Evolutionary conservation across 495 filamentous ascomycete genomes (phyloP), one percentile per base, ranked within the genome.

Genomic region (Cryomyces minteri): DNA sequence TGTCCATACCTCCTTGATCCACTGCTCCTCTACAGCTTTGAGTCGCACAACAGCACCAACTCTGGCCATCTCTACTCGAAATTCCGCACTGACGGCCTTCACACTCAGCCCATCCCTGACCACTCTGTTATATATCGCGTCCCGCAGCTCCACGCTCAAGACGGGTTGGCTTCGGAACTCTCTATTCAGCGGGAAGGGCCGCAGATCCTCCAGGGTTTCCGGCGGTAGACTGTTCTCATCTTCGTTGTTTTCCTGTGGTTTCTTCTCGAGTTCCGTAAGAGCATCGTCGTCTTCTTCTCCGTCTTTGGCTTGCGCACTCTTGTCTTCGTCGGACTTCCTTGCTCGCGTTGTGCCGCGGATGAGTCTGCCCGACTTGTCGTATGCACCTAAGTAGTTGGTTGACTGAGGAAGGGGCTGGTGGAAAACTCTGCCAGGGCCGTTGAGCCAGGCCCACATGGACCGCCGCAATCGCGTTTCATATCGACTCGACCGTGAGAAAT

Each of bases 41-140:
- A 98, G 65, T 48, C 90, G 66, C 14, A 94, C 80, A 30, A 95
- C 82, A 29, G 90, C 90, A 6, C 75, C 92, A 18, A 98, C 82
- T 44, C 90, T 72, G 51, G 80, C 72, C 67, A 96, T 81, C 49
- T 88, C 85, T 7, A 98, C 80, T 11, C 73, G 72, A 42, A 82
- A 65, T 48, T 80, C 69, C 2, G 77, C 82, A 66, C 84, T 90
- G 32, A 93, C 85, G 43, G 69, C 71, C 49, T 83, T 77, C 40
- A 96, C 66, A 48, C 77, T 78, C 60, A 76, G 65, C 43, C 80
- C 79, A 18, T 76, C 44, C 34, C 55, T 58, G 52, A 78, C 72
- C 29, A 94, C 74, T 40, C 68, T 69, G 9, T 64, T 37, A 60
- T 82, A 90, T 44, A 98, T 85, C 44, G 75, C 64, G 50, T 88